Conservation (phyloP, 1,284 basidiomycete species). For the Nidula niveotomentosa region DNA sequence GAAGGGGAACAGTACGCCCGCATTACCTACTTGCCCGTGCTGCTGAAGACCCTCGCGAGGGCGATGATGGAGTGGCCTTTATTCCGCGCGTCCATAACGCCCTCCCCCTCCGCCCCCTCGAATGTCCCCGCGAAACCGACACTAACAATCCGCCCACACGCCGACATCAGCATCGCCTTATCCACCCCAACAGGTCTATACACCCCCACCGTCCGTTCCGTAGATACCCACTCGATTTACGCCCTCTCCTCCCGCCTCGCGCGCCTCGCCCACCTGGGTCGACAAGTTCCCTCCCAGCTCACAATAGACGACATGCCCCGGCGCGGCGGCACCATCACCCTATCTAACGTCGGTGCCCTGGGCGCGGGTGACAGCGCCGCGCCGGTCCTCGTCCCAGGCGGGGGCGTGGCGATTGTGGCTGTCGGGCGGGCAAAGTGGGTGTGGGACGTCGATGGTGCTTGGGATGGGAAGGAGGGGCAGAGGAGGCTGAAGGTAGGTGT, state of each 20-base stretch:
- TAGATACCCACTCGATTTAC: constrained; percentile 63
- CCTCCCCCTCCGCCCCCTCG: constrained; percentile 17
- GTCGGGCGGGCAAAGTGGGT: constrained; percentile 84
- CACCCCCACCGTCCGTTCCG: constrained; percentile 77
- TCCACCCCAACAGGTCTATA: constrained; percentile 86
- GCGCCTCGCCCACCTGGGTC: constrained; percentile 62
- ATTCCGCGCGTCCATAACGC: constrained; percentile 72
- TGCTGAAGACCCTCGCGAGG: constrained; percentile 83
- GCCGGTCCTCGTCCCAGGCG: constrained; percentile 85
- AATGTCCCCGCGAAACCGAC: constrained; percentile 47
- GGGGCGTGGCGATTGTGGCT: constrained; percentile 90
- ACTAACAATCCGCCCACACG: constrained; percentile 64
- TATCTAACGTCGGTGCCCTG: constrained; percentile 86
- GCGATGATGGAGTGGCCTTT: constrained; percentile 65
- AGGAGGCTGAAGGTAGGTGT: constrained; percentile 72
- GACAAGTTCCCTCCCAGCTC: constrained; percentile 64
- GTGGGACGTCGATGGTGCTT: constrained; percentile 56
- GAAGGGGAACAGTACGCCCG: constrained; percentile 55
- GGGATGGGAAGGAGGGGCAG: constrained; percentile 44
- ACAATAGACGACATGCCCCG: constrained; percentile 65
- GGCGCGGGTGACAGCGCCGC: constrained; percentile 72
- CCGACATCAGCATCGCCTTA: constrained; percentile 77
- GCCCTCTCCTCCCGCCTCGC: constrained; percentile 64
- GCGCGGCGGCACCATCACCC: constrained; percentile 77
- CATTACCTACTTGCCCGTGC: constrained; percentile 82